A percentile compares a stretch with the other conserved stretches of the same genome.
Conservation (phyloP, 352 stramenopile species). For the Pythium oligandrum region DNA sequence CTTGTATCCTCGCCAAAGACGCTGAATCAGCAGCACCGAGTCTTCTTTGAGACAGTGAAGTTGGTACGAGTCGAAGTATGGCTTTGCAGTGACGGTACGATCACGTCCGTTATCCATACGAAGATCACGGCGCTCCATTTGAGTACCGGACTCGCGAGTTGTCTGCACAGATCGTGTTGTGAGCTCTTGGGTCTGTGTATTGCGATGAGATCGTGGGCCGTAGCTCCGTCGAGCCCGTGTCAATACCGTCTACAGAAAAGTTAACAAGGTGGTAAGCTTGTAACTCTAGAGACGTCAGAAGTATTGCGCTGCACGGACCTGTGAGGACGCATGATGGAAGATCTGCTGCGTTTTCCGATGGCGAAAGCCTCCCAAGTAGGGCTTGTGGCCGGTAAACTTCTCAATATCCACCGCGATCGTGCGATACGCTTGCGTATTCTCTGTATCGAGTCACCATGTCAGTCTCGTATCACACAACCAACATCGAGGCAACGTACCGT, state of each 20-base stretch:
- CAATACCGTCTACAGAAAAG: constrained; percentile 38
- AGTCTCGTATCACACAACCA: too few relatives aligned
- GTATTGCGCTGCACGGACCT: constrained; percentile 35
- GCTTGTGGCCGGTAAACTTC: constrained; percentile 75
- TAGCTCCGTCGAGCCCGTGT: constrained; percentile 36
- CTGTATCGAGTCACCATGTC: constrained; percentile 5
- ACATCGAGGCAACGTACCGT: constrained; percentile 20
- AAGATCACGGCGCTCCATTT: constrained; percentile 83
- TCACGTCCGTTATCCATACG: constrained; percentile 66
- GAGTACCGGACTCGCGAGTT: constrained; percentile 84
- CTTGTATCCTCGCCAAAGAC: constrained; percentile 86
- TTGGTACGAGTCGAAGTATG: constrained; percentile 91
- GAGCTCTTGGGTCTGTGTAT: constrained; percentile 87
- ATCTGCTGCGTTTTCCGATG: constrained; percentile 84
- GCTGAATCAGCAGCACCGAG: constrained; percentile 77
- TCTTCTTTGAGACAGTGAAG: constrained; percentile 73
- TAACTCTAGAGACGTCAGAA: too few relatives aligned
- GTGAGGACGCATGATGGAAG: constrained; percentile 88
- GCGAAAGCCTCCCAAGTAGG: constrained; percentile 86
- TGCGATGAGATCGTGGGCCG: constrained; percentile 50
- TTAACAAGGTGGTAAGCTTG: too few relatives aligned
- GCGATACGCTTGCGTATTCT: constrained; percentile 36
- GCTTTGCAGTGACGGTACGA: constrained; percentile 44
- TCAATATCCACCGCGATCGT: constrained; percentile 69
- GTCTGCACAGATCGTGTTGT: constrained; percentile 81